Evolutionary conservation across 495 filamentous ascomycete genomes (phyloP).

Genomic region (Neurospora sp.): DNA sequence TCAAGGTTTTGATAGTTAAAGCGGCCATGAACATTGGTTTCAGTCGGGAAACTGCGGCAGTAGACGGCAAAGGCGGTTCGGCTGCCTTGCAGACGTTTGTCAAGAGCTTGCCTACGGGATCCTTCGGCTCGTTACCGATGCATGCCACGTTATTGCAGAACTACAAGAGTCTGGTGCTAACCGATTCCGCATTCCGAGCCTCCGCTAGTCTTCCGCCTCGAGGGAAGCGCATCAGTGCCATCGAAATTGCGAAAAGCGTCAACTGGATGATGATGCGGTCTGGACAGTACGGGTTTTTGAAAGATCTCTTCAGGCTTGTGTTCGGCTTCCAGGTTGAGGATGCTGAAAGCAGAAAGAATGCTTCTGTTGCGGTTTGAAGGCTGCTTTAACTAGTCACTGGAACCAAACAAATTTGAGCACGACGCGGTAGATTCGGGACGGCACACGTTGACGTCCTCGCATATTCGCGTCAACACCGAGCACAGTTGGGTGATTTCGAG

Average conservation of each 20-base stretch:
- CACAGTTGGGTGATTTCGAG: not conserved
- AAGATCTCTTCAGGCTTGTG: constrained; percentile 72
- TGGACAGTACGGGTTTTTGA: constrained; percentile 57
- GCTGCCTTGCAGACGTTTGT: constrained; percentile 57
- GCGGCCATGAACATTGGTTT: constrained; percentile 75
- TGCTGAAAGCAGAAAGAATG: constrained; percentile 43
- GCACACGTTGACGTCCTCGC: not conserved
- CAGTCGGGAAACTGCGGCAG: constrained; percentile 33
- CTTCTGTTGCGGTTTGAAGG: constrained; percentile 34
- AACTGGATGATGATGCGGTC: constrained; percentile 51
- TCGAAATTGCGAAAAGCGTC: constrained; percentile 66
- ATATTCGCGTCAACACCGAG: not conserved
- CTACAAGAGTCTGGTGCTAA: constrained; percentile 66
- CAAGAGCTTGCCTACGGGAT: constrained; percentile 60
- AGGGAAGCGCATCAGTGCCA: constrained; percentile 49
- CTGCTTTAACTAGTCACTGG: not conserved
- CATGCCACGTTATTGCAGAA: constrained; percentile 60
- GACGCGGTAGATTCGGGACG: not conserved
- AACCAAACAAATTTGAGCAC: not conserved
- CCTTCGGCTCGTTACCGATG: constrained; percentile 63
- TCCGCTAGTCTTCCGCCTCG: constrained; percentile 42
- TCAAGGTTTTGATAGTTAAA: constrained; percentile 68
- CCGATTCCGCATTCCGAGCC: constrained; percentile 54
- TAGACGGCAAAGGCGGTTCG: constrained; percentile 22
- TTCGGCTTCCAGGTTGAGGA: constrained; percentile 78